Percentiles rank a stretch among this genome's conserved stretches.
Conservation (phyloP, 306 rosid genomes). For the Arachis hypogaea region DNA sequence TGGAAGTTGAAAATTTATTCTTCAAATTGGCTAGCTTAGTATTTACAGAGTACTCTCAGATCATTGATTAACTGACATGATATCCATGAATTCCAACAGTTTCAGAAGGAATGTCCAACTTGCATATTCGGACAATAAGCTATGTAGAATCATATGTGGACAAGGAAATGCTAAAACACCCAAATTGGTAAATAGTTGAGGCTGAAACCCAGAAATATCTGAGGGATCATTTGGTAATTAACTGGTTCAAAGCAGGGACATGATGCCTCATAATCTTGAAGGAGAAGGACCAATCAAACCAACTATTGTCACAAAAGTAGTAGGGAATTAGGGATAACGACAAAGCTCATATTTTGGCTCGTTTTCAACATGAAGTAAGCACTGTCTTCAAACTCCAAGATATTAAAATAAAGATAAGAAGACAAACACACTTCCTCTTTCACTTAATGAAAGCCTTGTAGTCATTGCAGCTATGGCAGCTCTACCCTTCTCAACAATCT, state of each 20-base stretch:
- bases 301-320: constrained; percentile 5
- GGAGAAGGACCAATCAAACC: constrained; percentile 24
- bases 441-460: constrained; percentile 35
- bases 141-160: constrained; percentile 23
- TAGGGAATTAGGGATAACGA: constrained; percentile 18
- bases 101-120: constrained; percentile 28
- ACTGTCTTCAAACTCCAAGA: constrained; percentile 21
- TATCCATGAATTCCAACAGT: background rate
- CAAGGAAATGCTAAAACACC: background rate
- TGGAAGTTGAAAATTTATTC: background rate
- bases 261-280: constrained; percentile 17
- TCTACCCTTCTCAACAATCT: constrained; percentile 50
- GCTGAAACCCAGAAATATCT: constrained; percentile 38
- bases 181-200: background rate
- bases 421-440: constrained; percentile 41
- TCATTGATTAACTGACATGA: background rate
- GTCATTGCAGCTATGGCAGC: constrained; percentile 46
- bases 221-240: constrained; percentile 39
- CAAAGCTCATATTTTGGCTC: constrained; percentile 37
- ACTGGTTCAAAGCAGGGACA: constrained; percentile 17
- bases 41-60: too few relatives aligned
- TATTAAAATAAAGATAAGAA: constrained; percentile 44
- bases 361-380: constrained; percentile 44
- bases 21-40: too few relatives aligned
- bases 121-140: constrained; percentile 30